Conservation (phyloP, 768 basidiomycete species). For the Chalciporus pseudorubinellus region DNA sequence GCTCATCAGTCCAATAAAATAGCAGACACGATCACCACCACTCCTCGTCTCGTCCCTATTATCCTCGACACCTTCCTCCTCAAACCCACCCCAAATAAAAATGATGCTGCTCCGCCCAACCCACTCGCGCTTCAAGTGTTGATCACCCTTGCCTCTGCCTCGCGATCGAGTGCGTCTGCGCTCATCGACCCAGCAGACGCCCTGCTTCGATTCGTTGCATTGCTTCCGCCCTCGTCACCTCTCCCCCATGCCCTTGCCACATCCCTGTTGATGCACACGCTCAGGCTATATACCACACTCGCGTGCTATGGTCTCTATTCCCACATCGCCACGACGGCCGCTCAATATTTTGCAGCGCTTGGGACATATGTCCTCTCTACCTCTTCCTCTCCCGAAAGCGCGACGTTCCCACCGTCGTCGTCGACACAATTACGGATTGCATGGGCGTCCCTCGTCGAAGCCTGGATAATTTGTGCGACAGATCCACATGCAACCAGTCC, state of each 20-base stretch:
- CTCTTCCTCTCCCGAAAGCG: conserved; percentile 18
- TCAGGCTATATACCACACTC: conserved; percentile 62
- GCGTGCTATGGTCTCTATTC: conserved; percentile 80
- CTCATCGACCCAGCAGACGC: conserved; percentile 59
- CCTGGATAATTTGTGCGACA: conserved; percentile 81
- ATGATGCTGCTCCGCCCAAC: conserved; percentile 35
- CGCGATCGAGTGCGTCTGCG: conserved; percentile 61
- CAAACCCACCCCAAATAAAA: conserved; percentile 44
- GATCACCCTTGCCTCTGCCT: conserved; percentile 54
- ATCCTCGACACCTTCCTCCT: conserved; percentile 59
- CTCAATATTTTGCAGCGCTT: conserved; percentile 52
- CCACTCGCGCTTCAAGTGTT: conserved; percentile 57
- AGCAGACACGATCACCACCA: conserved; percentile 50
- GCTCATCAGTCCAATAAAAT: conserved; percentile 55
- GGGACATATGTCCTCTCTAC: conserved; percentile 44
- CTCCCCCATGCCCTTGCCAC: conserved; percentile 38
- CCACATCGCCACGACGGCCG: conserved; percentile 60
- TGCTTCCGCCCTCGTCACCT: conserved; percentile 46
- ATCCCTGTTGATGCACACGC: conserved; percentile 51
- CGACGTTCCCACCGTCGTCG: not conserved
- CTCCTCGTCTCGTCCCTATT: conserved; percentile 49
- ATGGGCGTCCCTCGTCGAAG: conserved; percentile 60
- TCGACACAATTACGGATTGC: conserved; percentile 37
- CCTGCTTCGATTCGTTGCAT: conserved; percentile 68
- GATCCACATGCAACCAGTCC: conserved; percentile 90